Conservation (phyloP, 129 eudicot genomes). For the Rutidosis leptorrhynchoides region DNA sequence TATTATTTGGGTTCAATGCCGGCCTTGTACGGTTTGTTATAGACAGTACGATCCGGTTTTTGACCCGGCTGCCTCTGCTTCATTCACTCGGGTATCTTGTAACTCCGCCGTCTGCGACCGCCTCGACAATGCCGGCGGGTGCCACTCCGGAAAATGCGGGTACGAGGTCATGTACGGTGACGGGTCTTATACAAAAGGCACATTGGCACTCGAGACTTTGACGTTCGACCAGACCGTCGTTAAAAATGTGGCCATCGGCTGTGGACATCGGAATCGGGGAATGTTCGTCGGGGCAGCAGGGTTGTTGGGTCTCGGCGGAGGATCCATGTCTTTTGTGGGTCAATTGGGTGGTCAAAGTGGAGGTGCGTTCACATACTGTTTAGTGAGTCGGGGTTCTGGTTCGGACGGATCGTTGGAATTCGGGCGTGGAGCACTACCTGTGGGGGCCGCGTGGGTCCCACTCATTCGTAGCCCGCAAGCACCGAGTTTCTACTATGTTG, state of each 20-base stretch:
- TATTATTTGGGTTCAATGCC: conserved; percentile 84
- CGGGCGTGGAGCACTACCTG: conserved; percentile 67
- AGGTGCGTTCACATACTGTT: conserved; percentile 76
- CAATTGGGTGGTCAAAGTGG: conserved; percentile 69
- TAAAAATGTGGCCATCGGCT: conserved; percentile 83
- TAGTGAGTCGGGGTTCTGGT: conserved; percentile 64
- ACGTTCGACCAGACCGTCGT: conserved; percentile 46
- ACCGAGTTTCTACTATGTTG: conserved; percentile 72
- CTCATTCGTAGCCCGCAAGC: conserved; percentile 45
- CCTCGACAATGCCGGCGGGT: conserved; percentile 55
- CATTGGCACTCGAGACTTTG: conserved; percentile 67
- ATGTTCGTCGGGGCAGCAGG: conserved; percentile 86
- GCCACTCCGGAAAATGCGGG: conserved; percentile 51
- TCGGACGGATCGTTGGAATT: conserved; percentile 67
- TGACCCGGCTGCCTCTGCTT: conserved; percentile 68
- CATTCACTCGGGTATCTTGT: conserved; percentile 64
- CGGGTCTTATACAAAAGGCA: conserved; percentile 80
- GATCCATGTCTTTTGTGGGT: conserved; percentile 81
- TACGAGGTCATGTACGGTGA: conserved; percentile 73
- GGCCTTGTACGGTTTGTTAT: conserved; percentile 78
- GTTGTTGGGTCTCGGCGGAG: conserved; percentile 74
- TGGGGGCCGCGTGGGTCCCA: conserved; percentile 77
- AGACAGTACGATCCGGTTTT: conserved; percentile 83
- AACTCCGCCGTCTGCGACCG: conserved; percentile 59
- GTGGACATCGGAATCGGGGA: conserved; percentile 81